Conservation (phyloP, 1,284 basidiomycete genomes). For the Laetiporus sulphureus region DNA sequence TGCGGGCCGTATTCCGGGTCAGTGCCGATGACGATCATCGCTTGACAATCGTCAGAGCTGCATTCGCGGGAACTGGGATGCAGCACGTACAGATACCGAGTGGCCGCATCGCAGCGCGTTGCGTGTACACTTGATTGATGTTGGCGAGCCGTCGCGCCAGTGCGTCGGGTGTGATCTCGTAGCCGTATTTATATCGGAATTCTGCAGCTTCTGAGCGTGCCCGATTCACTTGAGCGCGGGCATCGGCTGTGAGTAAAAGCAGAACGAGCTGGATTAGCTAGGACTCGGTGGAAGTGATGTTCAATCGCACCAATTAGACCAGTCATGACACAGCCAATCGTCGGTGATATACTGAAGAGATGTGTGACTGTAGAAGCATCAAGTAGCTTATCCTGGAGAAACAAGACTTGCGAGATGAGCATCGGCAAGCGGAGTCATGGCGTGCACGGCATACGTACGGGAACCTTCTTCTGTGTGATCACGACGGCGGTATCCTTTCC, state of each 20-base stretch:
- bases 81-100: slow-evolving; percentile 82
- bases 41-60: slow-evolving; percentile 33
- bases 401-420: neutral
- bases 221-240: slow-evolving; percentile 83
- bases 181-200: slow-evolving; percentile 96
- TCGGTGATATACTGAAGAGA: slow-evolving; percentile 93
- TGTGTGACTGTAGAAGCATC: slow-evolving; percentile 95
- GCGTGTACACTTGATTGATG: slow-evolving; percentile 99
- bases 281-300: neutral
- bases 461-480: slow-evolving; percentile 98
- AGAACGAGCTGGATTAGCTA: no score
- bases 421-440: slow-evolving; percentile 1
- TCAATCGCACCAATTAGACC: slow-evolving; percentile 78
- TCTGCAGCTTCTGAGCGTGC: slow-evolving; percentile 90
- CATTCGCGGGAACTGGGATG: neutral
- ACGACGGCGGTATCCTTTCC: slow-evolving; percentile 95
- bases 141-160: slow-evolving; percentile 93
- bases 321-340: slow-evolving; percentile 97
- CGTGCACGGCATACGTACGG: slow-evolving; percentile 49
- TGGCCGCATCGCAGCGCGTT: slow-evolving; percentile 95
- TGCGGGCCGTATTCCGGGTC: slow-evolving; percentile 91
- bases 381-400: slow-evolving; percentile 87
- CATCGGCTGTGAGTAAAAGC: slow-evolving; percentile 64
- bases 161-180: slow-evolving; percentile 95
- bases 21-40: slow-evolving; percentile 94